Base-by-base conservation (phyloP, 2,329 filamentous ascomycete species). In the Scytalidium sp. region DNA sequence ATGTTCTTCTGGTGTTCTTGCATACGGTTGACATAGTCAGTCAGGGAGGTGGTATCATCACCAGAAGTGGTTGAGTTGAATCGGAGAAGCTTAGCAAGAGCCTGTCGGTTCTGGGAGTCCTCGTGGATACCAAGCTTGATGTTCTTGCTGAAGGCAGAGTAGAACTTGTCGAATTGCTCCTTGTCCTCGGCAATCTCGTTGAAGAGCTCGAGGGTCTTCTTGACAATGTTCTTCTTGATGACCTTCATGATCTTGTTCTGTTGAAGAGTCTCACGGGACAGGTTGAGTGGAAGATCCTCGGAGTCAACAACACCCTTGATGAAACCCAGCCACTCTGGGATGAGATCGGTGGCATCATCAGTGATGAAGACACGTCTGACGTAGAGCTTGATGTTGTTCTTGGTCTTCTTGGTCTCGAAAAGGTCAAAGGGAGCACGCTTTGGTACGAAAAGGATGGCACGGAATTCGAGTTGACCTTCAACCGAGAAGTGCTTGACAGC, bases 231-330 rank as follows among this genome's bases (percentile, higher is more conserved):
- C 91, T 99, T 99, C 87, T 95, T 96, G 85, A 97, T 97, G 75
- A 97, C 94, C 88, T 97, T 97, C 94, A 97, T 97, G 83, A 99
- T 99, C 91, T 97, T 97, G 89, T 97, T 99, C 84, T 97, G 94
- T 80, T 99, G 94, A 45, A 99, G 90, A 51, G 93, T 97, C 87
- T 99, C 94, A 88, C 94, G 94, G 69, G 94, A 97, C 80, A 99
- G 77, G 86, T 99, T 99, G 75, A 99, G 88, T 65, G 94, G 94
- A 57, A 99, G 88, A 74, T 99, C 94, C 84, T 99, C 94, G 67
- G 94, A 99, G 80, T 99, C 94, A 74, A 99, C 94, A 66, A 99
- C 94, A 87, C 94, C 94, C 89, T 99, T 99, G 85, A 99, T 79
- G 79, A 99, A 99, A 80, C 90, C 85, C 69, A 99, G 87, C 94